Conservation (phyloP, 805 yeast genomes). For the Wickerhamomyces bisporus region DNA sequence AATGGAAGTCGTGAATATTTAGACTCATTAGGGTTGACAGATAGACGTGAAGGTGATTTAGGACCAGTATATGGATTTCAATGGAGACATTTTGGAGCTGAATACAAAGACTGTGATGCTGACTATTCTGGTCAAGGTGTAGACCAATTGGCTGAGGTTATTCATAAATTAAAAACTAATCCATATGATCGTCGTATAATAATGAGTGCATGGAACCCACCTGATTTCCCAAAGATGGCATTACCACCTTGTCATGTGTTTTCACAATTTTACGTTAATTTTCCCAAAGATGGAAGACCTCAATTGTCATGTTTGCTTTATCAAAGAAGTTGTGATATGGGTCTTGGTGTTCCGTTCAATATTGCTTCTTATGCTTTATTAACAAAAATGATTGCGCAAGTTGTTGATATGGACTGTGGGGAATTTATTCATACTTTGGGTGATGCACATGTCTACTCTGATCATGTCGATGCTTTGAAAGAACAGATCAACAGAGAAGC, state of each 20-base stretch:
- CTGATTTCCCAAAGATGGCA: constrained; percentile 91
- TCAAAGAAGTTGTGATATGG: constrained; percentile 99
- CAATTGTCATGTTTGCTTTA: constrained; percentile 82
- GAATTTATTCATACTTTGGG: constrained; percentile 95
- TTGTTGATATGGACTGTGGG: constrained; percentile 93
- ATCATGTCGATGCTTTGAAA: constrained; percentile 87
- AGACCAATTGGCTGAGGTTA: constrained; percentile 82
- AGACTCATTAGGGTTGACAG: constrained; percentile 72
- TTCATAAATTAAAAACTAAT: constrained; percentile 72
- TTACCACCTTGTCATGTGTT: constrained; percentile 98
- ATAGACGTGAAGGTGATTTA: constrained; percentile 86
- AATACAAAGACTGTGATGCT: constrained; percentile 77
- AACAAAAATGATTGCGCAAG: constrained; percentile 91
- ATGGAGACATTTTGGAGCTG: constrained; percentile 99
- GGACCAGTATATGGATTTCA: constrained; percentile 99
- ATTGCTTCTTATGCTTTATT: constrained; percentile 94
- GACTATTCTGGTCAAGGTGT: constrained; percentile 86
- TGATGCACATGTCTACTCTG: constrained; percentile 91
- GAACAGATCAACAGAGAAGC: constrained; percentile 78
- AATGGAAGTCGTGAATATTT: constrained; percentile 91
- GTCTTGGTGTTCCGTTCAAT: constrained; percentile 98
- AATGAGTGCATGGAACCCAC: constrained; percentile 98
- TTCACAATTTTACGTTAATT: constrained; percentile 89
- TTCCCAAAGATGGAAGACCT: constrained; percentile 61
- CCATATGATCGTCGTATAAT: constrained; percentile 95